Conservation (phyloP, 2,329 filamentous ascomycete species). For the Albophoma yamanashiensis region DNA sequence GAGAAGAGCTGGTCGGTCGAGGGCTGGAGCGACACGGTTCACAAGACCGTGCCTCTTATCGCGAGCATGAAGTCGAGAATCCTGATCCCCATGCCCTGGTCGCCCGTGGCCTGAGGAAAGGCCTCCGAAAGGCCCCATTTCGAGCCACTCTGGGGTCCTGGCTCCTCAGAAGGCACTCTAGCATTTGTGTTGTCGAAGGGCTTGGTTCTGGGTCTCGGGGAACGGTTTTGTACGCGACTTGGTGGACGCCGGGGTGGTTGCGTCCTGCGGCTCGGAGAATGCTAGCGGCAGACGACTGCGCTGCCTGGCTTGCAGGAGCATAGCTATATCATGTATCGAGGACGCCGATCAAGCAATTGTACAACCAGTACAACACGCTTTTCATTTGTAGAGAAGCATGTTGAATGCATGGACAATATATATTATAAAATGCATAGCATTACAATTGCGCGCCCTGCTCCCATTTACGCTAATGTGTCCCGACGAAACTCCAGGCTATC, state of each 20-base stretch:
- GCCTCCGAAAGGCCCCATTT: not conserved
- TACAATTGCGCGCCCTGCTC: not conserved
- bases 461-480: not conserved
- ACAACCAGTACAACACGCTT: constrained; percentile 1
- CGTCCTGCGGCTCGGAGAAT: not conserved
- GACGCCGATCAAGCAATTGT: constrained; percentile 1
- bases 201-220: not conserved
- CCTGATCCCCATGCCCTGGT: constrained; percentile 92
- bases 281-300: not conserved
- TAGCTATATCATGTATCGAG: constrained; percentile 4
- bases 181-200: not conserved
- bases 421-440: not conserved
- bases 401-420: not conserved
- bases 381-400: not conserved
- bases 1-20: constrained; percentile 94
- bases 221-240: not conserved
- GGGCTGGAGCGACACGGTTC: constrained; percentile 94
- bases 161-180: not conserved
- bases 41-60: constrained; percentile 96
- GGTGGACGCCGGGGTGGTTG: not conserved
- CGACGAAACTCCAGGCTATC: constrained; percentile 11
- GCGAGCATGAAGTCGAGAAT: constrained; percentile 94
- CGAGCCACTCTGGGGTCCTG: not conserved
- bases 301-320: not conserved
- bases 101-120: constrained; percentile 62